These are phyloP conservation scores for Hymenoscyphus albidus DNA, from an alignment of 2,329 filamentous ascomycete species.

Conservation along the genomic window DNA sequence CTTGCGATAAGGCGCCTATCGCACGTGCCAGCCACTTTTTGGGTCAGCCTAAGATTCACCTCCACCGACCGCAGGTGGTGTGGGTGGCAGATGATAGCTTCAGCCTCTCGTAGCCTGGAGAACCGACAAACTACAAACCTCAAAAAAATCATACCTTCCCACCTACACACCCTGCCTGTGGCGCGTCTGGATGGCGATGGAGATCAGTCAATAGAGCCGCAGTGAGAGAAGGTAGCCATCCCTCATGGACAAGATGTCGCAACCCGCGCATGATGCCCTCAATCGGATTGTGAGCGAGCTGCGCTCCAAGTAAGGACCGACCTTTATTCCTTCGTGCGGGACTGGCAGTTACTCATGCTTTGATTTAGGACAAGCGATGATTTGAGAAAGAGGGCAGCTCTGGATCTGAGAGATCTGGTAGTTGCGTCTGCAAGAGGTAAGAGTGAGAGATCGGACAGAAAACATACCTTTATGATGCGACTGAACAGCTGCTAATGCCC, in stretches of 20 bases:
- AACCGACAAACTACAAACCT: background rate
- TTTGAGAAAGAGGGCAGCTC: slow-evolving; percentile 33
- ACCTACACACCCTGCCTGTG: slow-evolving; percentile 10
- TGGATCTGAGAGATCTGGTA: slow-evolving; percentile 34
- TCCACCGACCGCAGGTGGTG: background rate
- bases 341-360: slow-evolving; percentile 13
- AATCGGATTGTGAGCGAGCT: slow-evolving; percentile 33
- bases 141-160: background rate
- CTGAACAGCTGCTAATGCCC: background rate
- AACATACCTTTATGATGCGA: background rate
- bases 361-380: slow-evolving; percentile 32
- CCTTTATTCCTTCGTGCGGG: background rate
- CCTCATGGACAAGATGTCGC: slow-evolving; percentile 31
- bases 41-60: background rate
- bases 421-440: slow-evolving; percentile 35
- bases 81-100: background rate
- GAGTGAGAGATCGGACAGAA: slow-evolving; percentile 5
- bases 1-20: background rate
- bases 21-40: background rate
- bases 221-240: slow-evolving; percentile 21
- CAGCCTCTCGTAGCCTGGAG: slow-evolving; percentile 3
- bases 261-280: slow-evolving; percentile 32
- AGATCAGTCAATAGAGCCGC: slow-evolving; percentile 21
- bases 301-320: slow-evolving; percentile 29
- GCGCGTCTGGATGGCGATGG: slow-evolving; percentile 29